Evolutionary conservation across 2,329 filamentous ascomycete genomes (phyloP).

Genomic region (Arthrinium phaeospermum): DNA sequence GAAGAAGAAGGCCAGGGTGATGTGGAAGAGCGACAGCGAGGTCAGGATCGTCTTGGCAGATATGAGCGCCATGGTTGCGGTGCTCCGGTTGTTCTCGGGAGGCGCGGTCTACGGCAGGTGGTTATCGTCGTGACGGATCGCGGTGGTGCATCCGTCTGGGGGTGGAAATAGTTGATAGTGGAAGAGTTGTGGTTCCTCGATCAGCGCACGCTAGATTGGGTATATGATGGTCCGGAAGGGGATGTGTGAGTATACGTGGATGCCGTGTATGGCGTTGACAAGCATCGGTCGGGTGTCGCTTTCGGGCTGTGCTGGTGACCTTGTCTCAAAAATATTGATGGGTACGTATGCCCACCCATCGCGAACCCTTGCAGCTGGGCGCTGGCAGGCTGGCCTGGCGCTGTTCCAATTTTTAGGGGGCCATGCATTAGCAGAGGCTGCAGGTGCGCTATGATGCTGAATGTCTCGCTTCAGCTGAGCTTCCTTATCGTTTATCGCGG

Average conservation of each 20-base stretch:
- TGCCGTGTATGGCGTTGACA: not conserved
- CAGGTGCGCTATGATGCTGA: not conserved
- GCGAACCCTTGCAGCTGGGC: not conserved
- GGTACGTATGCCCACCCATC: not conserved
- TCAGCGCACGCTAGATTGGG: not conserved
- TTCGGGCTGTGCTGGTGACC: constrained; percentile 4
- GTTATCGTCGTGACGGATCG: not conserved
- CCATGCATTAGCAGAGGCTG: not conserved
- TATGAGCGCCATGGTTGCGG: constrained; percentile 74
- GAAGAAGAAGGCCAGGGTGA: constrained; percentile 84
- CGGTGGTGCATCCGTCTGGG: not conserved
- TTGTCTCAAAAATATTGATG: constrained; percentile 6
- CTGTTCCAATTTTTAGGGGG: not conserved
- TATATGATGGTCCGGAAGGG: not conserved
- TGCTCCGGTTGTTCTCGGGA: not conserved
- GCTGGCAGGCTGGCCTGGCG: not conserved
- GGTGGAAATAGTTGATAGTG: not conserved
- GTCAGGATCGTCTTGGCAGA: constrained; percentile 82
- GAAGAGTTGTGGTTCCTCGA: not conserved
- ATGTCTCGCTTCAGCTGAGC: not conserved
- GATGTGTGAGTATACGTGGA: not conserved
- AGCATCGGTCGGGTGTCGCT: not conserved
- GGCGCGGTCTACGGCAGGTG: not conserved
- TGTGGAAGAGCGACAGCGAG: constrained; percentile 81
- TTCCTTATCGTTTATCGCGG: constrained; percentile 10